Evolutionary conservation across 129 eudicot species (phyloP).

Genomic region (Dittrichia graveolens): DNA sequence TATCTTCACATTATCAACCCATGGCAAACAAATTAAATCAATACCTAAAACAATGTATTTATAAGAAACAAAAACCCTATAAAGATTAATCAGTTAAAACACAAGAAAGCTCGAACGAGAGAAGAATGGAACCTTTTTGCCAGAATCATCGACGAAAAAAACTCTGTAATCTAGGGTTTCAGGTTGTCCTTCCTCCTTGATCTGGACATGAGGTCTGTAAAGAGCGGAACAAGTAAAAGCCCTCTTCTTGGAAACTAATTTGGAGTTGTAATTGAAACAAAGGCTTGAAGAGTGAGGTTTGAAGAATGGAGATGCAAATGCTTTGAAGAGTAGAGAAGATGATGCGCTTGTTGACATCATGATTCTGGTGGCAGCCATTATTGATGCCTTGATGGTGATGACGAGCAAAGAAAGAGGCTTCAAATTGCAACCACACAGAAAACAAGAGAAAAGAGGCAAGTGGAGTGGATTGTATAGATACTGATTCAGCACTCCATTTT

Average conservation of each 20-base stretch:
- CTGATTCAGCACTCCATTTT: constrained; percentile 26
- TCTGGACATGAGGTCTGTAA: constrained; percentile 60
- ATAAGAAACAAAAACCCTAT: neutral
- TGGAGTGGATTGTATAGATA: constrained; percentile 27
- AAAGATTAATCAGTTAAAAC: neutral
- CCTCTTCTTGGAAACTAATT: constrained; percentile 43
- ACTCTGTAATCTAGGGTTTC: constrained; percentile 96
- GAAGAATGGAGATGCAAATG: constrained; percentile 32
- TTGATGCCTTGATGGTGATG: neutral
- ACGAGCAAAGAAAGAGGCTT: constrained; percentile 16
- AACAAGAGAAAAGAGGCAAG: neutral
- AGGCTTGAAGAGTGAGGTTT: constrained; percentile 43
- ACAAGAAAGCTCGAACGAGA: neutral
- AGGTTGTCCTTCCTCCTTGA: constrained; percentile 78
- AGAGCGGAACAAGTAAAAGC: constrained; percentile 65
- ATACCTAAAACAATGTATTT: constrained; percentile 1
- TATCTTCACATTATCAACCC: neutral
- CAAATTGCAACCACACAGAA: constrained; percentile 19
- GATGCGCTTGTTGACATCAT: constrained; percentile 61
- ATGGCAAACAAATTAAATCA: neutral
- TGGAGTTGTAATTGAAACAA: constrained; percentile 41
- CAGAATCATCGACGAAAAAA: constrained; percentile 70
- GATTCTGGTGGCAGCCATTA: constrained; percentile 78
- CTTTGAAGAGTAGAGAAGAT: constrained; percentile 47
- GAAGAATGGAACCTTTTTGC: constrained; percentile 61